phyloP scores from a whole-genome alignment of 257 asterid genomes.

The Ilex aquifolium region DNA sequence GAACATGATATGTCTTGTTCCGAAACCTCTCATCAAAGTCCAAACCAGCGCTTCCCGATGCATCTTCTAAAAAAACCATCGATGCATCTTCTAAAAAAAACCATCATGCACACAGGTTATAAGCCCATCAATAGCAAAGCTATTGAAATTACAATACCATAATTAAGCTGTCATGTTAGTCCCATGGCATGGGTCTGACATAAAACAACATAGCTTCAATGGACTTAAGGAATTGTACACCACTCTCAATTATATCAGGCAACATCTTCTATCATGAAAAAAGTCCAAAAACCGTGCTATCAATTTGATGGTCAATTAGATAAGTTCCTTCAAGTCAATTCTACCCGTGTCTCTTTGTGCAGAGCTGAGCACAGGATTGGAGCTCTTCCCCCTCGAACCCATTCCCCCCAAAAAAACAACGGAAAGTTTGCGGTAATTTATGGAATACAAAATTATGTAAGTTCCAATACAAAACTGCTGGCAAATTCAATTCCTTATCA shows the following conservation, averaged over 20 bases:
- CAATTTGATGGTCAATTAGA: too few relatives aligned
- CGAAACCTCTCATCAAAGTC: conserved; percentile 51
- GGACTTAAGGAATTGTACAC: neutral
- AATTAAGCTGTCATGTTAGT: neutral
- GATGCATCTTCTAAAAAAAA: conserved; percentile 16
- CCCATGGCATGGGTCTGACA: neutral
- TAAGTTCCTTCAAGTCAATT: too few relatives aligned
- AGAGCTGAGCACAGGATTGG: too few relatives aligned
- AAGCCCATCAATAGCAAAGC: neutral
- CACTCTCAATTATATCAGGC: neutral
- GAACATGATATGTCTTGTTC: conserved; percentile 36
- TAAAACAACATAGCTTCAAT: neutral
- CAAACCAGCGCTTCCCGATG: conserved; percentile 45
- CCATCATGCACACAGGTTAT: conserved; percentile 9
- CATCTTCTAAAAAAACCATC: conserved; percentile 40
- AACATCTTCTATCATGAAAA: neutral
- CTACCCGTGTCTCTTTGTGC: too few relatives aligned
- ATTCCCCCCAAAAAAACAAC: too few relatives aligned
- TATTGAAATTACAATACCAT: neutral
- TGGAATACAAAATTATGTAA: too few relatives aligned
- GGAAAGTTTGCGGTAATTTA: too few relatives aligned
- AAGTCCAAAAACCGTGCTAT: neutral
- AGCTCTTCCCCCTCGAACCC: too few relatives aligned
- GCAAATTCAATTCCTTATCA: too few relatives aligned
- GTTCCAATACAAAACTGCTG: too few relatives aligned